Conservation (phyloP, 495 filamentous ascomycete species). For the Xylaria bambusicola region DNA sequence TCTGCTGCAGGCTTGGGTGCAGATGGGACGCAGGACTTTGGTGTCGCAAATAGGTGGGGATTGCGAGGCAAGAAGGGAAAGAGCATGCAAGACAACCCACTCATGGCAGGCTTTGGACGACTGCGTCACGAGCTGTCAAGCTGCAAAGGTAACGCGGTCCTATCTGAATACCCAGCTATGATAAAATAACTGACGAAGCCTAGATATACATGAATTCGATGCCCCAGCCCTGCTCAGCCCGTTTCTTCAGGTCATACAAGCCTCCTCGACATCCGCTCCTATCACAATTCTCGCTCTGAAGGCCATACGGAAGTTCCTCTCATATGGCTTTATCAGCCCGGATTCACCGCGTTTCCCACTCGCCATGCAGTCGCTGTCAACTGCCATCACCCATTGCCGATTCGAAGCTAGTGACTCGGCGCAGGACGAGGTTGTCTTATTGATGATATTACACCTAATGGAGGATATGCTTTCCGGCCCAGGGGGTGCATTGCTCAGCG, state of each 20-base stretch:
- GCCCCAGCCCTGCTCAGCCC: slow-evolving; percentile 88
- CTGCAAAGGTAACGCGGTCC: slow-evolving; percentile 68
- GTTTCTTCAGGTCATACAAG: slow-evolving; percentile 95
- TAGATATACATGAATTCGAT: slow-evolving; percentile 88
- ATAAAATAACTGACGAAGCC: neutral
- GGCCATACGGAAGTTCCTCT: slow-evolving; percentile 96
- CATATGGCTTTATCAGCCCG: slow-evolving; percentile 84
- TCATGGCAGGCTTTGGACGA: slow-evolving; percentile 93
- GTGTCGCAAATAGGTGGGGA: slow-evolving; percentile 71
- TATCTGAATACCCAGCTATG: neutral
- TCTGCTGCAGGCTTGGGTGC: slow-evolving; percentile 22
- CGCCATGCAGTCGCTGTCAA: slow-evolving; percentile 92
- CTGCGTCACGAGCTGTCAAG: slow-evolving; percentile 84
- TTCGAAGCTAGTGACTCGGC: slow-evolving; percentile 96
- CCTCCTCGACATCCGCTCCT: slow-evolving; percentile 91
- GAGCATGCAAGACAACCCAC: slow-evolving; percentile 97
- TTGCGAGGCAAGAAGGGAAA: slow-evolving; percentile 94
- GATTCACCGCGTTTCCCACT: slow-evolving; percentile 81
- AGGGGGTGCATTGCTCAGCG: slow-evolving; percentile 85
- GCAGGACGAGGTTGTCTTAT: slow-evolving; percentile 90
- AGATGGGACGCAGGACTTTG: slow-evolving; percentile 44
- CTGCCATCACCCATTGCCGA: slow-evolving; percentile 94
- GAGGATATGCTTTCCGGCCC: slow-evolving; percentile 94
- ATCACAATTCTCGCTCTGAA: slow-evolving; percentile 94
- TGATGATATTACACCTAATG: slow-evolving; percentile 96